Evolutionary conservation across 1,284 basidiomycete genomes (phyloP).

Genomic region (Lentinus polychrous): DNA sequence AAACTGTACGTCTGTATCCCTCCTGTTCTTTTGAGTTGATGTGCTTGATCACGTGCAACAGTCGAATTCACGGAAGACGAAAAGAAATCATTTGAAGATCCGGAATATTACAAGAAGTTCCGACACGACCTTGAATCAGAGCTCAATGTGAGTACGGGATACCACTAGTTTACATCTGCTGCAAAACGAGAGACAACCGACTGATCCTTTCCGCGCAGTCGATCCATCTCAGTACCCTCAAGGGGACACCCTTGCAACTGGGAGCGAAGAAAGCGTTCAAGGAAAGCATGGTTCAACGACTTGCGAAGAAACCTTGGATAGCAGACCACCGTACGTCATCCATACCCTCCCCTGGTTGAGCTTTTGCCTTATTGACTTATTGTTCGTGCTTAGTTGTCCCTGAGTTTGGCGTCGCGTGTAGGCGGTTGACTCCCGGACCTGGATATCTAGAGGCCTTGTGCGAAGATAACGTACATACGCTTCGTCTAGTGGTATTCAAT

Average conservation of each 20-base stretch:
- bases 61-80: conserved; percentile 50
- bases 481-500: conserved; percentile 3
- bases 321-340: conserved; percentile 41
- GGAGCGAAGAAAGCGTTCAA: conserved; percentile 34
- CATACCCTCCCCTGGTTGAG: neutral
- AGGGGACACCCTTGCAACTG: conserved; percentile 36
- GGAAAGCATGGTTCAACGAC: conserved; percentile 41
- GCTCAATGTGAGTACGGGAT: conserved; percentile 39
- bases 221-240: conserved; percentile 37
- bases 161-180: neutral
- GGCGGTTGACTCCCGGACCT: conserved; percentile 57
- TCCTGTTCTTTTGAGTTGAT: neutral
- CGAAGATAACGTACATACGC: conserved; percentile 43
- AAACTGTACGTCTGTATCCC: conserved; percentile 34
- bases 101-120: conserved; percentile 43
- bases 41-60: no score
- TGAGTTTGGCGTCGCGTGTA: conserved; percentile 49
- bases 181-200: neutral
- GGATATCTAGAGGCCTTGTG: conserved; percentile 60
- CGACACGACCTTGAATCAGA: conserved; percentile 42
- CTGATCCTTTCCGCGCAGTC: conserved; percentile 26
- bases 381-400: conserved; percentile 53
- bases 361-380: neutral
- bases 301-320: conserved; percentile 53
- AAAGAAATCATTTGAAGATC: conserved; percentile 41